phyloP scores from a whole-genome alignment of 106 monocot species.

The Phalaenopsis aphrodite region DNA sequence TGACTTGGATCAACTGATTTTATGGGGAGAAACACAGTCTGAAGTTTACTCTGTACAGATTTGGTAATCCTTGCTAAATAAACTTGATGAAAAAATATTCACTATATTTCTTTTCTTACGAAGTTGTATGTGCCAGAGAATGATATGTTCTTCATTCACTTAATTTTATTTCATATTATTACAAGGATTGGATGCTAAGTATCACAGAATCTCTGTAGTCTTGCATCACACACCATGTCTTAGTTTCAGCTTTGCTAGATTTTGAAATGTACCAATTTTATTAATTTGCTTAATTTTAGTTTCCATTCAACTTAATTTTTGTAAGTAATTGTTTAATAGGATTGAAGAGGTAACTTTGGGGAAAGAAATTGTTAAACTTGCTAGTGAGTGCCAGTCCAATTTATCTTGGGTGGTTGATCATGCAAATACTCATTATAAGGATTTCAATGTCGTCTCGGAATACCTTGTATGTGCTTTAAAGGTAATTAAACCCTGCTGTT shows the following conservation, averaged over 20 bases:
- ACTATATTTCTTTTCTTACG: neutral
- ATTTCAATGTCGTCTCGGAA: slow-evolving; percentile 43
- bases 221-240: neutral
- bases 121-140: neutral
- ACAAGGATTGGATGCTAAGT: neutral
- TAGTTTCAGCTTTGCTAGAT: neutral
- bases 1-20: no score
- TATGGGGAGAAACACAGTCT: no score
- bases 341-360: slow-evolving; percentile 50
- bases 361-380: slow-evolving; percentile 51
- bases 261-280: neutral
- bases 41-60: no score
- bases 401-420: slow-evolving; percentile 38
- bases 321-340: slow-evolving; percentile 24
- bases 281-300: neutral
- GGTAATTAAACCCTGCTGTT: slow-evolving; percentile 19
- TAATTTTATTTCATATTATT: neutral
- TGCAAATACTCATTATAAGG: slow-evolving; percentile 26
- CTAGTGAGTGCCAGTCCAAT: slow-evolving; percentile 31
- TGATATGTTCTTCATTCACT: neutral
- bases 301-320: neutral
- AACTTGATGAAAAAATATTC: no score
- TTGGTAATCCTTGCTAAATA: no score
- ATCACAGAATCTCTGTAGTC: neutral
- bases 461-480: slow-evolving; percentile 56